Base-by-base conservation (phyloP, 1,139 yeast genomes). In the Pichia cactophila region DNA sequence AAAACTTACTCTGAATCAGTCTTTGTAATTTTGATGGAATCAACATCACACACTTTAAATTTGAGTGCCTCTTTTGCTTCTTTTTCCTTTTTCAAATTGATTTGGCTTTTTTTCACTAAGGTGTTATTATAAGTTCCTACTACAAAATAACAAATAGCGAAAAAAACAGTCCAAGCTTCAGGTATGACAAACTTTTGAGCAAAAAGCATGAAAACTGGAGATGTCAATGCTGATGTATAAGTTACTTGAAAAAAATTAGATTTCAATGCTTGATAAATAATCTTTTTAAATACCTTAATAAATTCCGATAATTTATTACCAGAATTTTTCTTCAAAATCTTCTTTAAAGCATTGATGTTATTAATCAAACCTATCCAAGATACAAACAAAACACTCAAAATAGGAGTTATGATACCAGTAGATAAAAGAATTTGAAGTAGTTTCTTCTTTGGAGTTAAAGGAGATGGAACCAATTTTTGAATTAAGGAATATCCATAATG, bases 121-220 rank as follows among this genome's bases (percentile, higher is more conserved):
- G 83, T 77, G 65, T 88, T 88, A 66, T 87, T 92, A 58, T 78
- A 78, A 5, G 95, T 86, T 17, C 92, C 89, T 55, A 88, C 69
- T 39, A 84, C 64, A 61, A 87, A 87, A 59, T 81, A 86, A 41
- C 87, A 81, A 53, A 83, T 62, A 54, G 82, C 81, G 70, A 86
- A 86, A 68, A 86, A 86, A 2, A 87, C 87, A 9, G 86, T 88
- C 96, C 96, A 88, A 44, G 84, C 75, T 56, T 83, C 81, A 14
- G 88, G 88, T 17, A 79, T 76, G 33, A 88, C 63, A 61, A 76
- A 84, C 51, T 73, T 79, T 64, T 88, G 96, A n/a, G 96, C 95
- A 49, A 84, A 57, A 1, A 80, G 69, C 61, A 86, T 67, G 7
- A 84, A 76, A 17, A 80, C 60, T 12, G 86, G 81, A 36, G 86